These are phyloP conservation scores for Coniosporium tulheliwenetii DNA, from an alignment of 2,329 filamentous ascomycete genomes.

Conservation along the genomic window DNA sequence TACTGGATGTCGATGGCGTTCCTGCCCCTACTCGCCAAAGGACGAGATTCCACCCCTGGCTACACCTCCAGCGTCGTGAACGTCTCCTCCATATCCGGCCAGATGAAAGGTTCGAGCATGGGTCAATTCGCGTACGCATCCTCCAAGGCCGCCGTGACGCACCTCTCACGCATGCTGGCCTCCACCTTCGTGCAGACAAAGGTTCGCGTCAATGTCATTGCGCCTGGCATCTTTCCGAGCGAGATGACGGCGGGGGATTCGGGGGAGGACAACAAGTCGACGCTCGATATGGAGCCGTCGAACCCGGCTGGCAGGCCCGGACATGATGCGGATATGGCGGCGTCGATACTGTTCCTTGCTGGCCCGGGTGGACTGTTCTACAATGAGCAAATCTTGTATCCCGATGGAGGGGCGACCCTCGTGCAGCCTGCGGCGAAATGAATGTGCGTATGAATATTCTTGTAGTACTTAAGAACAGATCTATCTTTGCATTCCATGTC, in stretches of 20 bases:
- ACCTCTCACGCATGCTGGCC: constrained; percentile 29
- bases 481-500: too few relatives aligned
- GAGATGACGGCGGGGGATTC: constrained; percentile 33
- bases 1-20: constrained; percentile 41
- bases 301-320: constrained; percentile 30
- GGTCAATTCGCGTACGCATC: constrained; percentile 38
- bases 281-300: constrained; percentile 22
- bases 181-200: constrained; percentile 26
- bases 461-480: too few relatives aligned
- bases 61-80: constrained; percentile 38
- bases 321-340: constrained; percentile 34
- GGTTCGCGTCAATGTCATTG: constrained; percentile 24
- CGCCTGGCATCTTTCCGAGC: constrained; percentile 27
- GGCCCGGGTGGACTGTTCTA: constrained; percentile 35
- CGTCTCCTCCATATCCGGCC: constrained; percentile 33
- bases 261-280: constrained; percentile 30
- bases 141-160: constrained; percentile 33
- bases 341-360: constrained; percentile 34
- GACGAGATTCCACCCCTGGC: constrained; percentile 26
- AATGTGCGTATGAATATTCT: too few relatives aligned
- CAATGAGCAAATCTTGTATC: constrained; percentile 37
- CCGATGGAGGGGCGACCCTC: constrained; percentile 22
- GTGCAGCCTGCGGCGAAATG: too few relatives aligned
- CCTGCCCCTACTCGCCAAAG: constrained; percentile 36
- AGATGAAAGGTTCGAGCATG: constrained; percentile 33